Conservation (phyloP, 1,284 basidiomycete species). For the Mycosarcoma maydis region DNA sequence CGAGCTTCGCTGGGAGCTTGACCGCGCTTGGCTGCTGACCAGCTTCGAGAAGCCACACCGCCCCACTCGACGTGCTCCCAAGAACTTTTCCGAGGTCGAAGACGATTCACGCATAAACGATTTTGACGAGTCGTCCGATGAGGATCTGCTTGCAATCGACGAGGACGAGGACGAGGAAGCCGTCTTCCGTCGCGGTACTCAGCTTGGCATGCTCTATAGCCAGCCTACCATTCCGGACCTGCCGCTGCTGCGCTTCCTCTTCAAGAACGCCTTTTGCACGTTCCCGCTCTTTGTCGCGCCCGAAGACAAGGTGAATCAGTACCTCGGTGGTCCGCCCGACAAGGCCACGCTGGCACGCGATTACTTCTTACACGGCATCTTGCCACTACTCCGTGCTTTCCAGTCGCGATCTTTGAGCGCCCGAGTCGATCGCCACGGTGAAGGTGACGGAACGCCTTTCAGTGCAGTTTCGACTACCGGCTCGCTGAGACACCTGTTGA, state of each 20-base stretch:
- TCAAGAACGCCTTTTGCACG: conserved; percentile 60
- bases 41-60: conserved; percentile 52
- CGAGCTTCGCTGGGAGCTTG: conserved; percentile 61
- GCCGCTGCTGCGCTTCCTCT: conserved; percentile 59
- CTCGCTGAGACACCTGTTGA: conserved; percentile 35
- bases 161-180: conserved; percentile 59
- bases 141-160: conserved; percentile 38
- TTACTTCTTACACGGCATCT: conserved; percentile 51
- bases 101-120: conserved; percentile 56
- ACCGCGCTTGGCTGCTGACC: conserved; percentile 55
- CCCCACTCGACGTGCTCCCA: conserved; percentile 12
- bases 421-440: conserved; percentile 59
- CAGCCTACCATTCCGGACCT: conserved; percentile 46
- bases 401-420: conserved; percentile 60
- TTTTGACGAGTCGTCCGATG: conserved; percentile 52
- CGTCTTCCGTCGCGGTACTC: conserved; percentile 53
- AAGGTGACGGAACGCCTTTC: conserved; percentile 60
- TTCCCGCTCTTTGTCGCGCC: conserved; percentile 62
- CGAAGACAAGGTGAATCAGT: conserved; percentile 43
- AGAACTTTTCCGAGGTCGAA: conserved; percentile 37
- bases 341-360: conserved; percentile 54
- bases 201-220: conserved; percentile 38
- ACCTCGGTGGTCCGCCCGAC: conserved; percentile 45
- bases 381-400: conserved; percentile 56
- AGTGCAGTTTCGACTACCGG: conserved; percentile 44